A percentile compares a stretch with the other conserved stretches of the same genome.
phyloP scores from a whole-genome alignment of 192 early-diverging fungal species.

The Coemansia furcata region DNA sequence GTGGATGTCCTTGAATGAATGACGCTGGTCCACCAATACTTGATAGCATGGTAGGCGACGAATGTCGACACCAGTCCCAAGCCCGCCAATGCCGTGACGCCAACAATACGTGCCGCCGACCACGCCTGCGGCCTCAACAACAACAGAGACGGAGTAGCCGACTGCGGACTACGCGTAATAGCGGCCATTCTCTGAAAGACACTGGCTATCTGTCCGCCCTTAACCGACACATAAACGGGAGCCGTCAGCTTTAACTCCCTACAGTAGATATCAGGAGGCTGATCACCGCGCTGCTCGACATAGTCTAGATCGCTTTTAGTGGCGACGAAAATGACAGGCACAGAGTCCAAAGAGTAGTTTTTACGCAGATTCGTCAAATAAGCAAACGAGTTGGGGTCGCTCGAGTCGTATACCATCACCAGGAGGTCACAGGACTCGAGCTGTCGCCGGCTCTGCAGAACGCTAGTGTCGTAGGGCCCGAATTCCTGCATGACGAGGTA shows the following conservation, averaged over 20 bases:
- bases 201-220: constrained; percentile 80
- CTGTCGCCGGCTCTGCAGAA: constrained; percentile 84
- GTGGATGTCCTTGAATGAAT: constrained; percentile 22
- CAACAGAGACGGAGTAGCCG: constrained; percentile 41
- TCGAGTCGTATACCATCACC: constrained; percentile 94
- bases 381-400: constrained; percentile 90
- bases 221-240: constrained; percentile 90
- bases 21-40: constrained; percentile 40
- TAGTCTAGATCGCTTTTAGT: constrained; percentile 93
- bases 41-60: constrained; percentile 43
- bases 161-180: constrained; percentile 43
- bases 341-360: constrained; percentile 77
- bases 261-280: constrained; percentile 94
- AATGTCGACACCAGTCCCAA: constrained; percentile 40
- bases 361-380: constrained; percentile 82
- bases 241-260: constrained; percentile 77
- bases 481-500: constrained; percentile 97
- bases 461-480: constrained; percentile 83
- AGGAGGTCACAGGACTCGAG: constrained; percentile 89
- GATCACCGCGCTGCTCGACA: constrained; percentile 72
- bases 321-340: constrained; percentile 91
- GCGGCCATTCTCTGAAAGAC: constrained; percentile 84
- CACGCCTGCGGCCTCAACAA: constrained; percentile 32
- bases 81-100: constrained; percentile 40
- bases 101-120: constrained; percentile 33